Base-by-base conservation (phyloP, 495 filamentous ascomycete species). In the Thermothielavioides terrestris region DNA sequence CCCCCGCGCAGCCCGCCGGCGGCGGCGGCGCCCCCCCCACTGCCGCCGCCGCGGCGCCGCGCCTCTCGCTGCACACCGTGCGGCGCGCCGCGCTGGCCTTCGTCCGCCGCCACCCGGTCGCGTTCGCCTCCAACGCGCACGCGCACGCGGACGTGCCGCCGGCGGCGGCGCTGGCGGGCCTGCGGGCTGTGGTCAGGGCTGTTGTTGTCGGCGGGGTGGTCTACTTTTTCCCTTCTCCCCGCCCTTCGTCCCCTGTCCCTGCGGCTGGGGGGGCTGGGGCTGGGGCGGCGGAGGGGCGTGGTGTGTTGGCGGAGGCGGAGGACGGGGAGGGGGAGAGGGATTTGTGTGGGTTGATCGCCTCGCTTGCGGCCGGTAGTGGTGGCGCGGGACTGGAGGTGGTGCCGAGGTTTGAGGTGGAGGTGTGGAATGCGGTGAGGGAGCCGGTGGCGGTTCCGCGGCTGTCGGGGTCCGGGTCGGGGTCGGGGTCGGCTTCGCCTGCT, bases 371-470 rank as follows among this genome's bases (percentile, higher is more conserved):
- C n/a, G 28, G 47, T 42, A n/a, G 15, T 37, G 15, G 26, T 10
- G 21, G 2, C 22, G 8, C 36, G 15, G 46, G 40, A 12, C 46
- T n/a, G 2, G 42, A 49, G 25, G 46, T 48, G 2, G 52, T 70
- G 18, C 57, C 58, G 12, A 35, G 46, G 40, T 67, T 70, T 38
- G 67, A 70, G 54, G 46, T 70, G 9, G 60, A 66, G 39, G 61
- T 70, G 2, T 30, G 38, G 18, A 18, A 14, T 23, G 32, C 8
- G 2, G 18, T 49, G 39, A 27, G 14, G 15, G 30, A 25, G 18
- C 11, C 18, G 42, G 30, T 15, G 28, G 11, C 4, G 11, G n/a
- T 20, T 22, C 4, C 3, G n/a, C 4, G 2, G 34, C 5, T 14
- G 34, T 18, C 34, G 6, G 34, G 34, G 34, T 36, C 34, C 9